Evolutionary conservation across 768 basidiomycete species (phyloP).

Genomic region (Tylopilus subfusipes): DNA sequence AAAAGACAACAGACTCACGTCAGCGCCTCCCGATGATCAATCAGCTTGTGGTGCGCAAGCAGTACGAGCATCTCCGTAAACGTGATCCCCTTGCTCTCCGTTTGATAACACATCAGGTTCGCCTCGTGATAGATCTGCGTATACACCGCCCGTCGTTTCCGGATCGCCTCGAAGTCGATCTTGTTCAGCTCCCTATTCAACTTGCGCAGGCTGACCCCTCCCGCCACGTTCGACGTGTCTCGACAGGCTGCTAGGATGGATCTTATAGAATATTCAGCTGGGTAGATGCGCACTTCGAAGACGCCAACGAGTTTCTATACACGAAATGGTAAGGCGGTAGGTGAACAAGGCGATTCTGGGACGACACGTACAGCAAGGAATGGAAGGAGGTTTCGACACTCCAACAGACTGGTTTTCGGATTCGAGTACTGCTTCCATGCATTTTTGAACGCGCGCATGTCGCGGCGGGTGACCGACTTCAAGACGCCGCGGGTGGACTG

Average conservation of each 20-base stretch:
- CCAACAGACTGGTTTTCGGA: conserved; percentile 72
- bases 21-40: conserved; percentile 84
- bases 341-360: not conserved
- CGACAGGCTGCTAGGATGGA: conserved; percentile 55
- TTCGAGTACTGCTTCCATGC: conserved; percentile 86
- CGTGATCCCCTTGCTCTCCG: conserved; percentile 67
- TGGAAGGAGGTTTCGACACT: conserved; percentile 60
- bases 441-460: conserved; percentile 94
- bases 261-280: conserved; percentile 56
- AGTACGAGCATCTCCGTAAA: conserved; percentile 88
- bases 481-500: conserved; percentile 73
- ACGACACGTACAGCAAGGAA: conserved; percentile 73
- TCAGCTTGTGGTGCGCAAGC: conserved; percentile 87
- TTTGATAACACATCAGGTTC: conserved; percentile 57
- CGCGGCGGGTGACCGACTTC: conserved; percentile 77
- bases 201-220: conserved; percentile 60
- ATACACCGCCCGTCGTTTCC: conserved; percentile 66
- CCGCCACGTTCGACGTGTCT: conserved; percentile 38
- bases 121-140: conserved; percentile 89
- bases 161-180: conserved; percentile 62
- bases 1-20: conserved; percentile 44
- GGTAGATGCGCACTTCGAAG: conserved; percentile 87
- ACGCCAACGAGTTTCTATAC: conserved; percentile 74
- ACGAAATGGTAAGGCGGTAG: conserved; percentile 2
- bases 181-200: conserved; percentile 54